Conservation (phyloP, 352 stramenopile genomes). For the Phytophthora pistaciae region DNA sequence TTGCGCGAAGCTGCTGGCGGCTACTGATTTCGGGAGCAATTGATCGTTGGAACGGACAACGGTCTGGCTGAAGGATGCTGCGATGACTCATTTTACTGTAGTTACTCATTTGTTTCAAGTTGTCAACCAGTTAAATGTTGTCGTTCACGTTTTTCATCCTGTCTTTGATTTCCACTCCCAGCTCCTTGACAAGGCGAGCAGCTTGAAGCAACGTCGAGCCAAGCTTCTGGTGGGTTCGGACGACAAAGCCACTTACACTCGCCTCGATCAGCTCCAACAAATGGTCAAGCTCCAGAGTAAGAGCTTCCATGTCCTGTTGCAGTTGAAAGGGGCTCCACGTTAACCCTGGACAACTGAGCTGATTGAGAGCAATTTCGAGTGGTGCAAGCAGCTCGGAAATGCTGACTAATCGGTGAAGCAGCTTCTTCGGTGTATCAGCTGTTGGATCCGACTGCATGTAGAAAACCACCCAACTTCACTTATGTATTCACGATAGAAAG, state of each 20-base stretch:
- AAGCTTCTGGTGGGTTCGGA: neutral
- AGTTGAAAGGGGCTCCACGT: slow-evolving; percentile 38
- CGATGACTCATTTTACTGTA: slow-evolving; percentile 2
- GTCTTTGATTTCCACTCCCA: slow-evolving; percentile 2
- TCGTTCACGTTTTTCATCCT: neutral
- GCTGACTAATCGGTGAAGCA: slow-evolving; percentile 9
- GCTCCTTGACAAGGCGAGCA: slow-evolving; percentile 13
- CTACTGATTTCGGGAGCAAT: slow-evolving; percentile 24
- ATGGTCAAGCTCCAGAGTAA: slow-evolving; percentile 36
- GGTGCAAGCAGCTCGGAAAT: slow-evolving; percentile 37
- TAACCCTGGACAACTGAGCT: slow-evolving; percentile 43
- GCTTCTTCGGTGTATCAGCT: slow-evolving; percentile 21
- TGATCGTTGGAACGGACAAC: neutral
- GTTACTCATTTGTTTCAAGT: neutral
- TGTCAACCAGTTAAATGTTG: slow-evolving; percentile 12
- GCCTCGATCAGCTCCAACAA: slow-evolving; percentile 34
- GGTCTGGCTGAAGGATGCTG: slow-evolving; percentile 1
- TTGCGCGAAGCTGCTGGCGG: slow-evolving; percentile 66
- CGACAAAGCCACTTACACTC: neutral
- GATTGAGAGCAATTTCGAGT: slow-evolving; percentile 45
- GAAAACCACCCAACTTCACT: neutral
- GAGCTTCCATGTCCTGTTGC: slow-evolving; percentile 38
- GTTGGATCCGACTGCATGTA: slow-evolving; percentile 4
- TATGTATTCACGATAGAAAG: neutral
- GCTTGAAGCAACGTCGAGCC: slow-evolving; percentile 3